Evolutionary conservation across 106 monocot genomes (phyloP).

Genomic region (Allium cepa): DNA sequence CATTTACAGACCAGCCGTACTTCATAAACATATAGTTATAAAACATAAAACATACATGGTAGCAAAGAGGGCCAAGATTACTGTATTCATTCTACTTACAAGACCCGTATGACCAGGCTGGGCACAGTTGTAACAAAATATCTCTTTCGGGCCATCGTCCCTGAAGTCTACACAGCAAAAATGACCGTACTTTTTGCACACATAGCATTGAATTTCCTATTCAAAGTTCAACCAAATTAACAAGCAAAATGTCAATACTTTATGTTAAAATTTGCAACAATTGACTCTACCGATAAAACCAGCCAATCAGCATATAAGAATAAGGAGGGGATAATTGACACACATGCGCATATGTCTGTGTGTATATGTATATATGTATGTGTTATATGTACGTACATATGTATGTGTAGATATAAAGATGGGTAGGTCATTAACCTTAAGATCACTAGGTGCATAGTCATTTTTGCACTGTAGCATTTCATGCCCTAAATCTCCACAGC

Average conservation of each 20-base stretch:
- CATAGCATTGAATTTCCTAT: slow-evolving; percentile 87
- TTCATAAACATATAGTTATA: not conserved
- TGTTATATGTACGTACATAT: not conserved
- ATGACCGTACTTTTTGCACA: slow-evolving; percentile 80
- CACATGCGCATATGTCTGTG: too few relatives aligned
- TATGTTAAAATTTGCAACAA: too few relatives aligned
- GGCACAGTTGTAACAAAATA: slow-evolving; percentile 87
- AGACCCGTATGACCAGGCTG: slow-evolving; percentile 65
- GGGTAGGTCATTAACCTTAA: slow-evolving; percentile 30
- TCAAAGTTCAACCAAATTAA: not conserved
- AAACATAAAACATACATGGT: slow-evolving; percentile 1
- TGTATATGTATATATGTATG: too few relatives aligned
- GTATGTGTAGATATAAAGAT: not conserved
- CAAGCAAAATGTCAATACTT: too few relatives aligned
- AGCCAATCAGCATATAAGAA: too few relatives aligned
- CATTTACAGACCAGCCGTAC: not conserved
- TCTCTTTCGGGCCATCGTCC: slow-evolving; percentile 29
- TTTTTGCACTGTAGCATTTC: slow-evolving; percentile 71
- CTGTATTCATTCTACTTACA: slow-evolving; percentile 31
- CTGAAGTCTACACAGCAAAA: slow-evolving; percentile 64
- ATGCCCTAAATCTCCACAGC: slow-evolving; percentile 79
- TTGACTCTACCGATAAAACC: too few relatives aligned
- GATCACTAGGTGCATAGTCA: slow-evolving; percentile 41
- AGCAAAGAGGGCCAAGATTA: not conserved
- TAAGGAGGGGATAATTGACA: too few relatives aligned